Base-by-base conservation (phyloP, 768 basidiomycete genomes). In the Tylopilus vinaceipallidus region DNA sequence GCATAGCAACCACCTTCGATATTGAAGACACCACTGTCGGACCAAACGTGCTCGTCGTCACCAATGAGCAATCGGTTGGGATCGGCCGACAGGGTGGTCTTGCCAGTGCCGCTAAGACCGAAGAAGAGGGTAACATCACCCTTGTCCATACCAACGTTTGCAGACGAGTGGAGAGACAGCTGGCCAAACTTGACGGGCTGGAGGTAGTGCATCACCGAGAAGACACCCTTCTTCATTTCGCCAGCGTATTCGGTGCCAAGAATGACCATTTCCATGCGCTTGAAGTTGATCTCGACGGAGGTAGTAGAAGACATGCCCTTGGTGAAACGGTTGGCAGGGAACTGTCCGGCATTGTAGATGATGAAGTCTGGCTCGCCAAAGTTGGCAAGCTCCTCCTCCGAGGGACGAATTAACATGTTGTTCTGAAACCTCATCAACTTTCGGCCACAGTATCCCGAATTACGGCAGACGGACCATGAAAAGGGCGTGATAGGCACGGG, bases 181-280 rank as follows among this genome's bases (percentile, higher is more conserved):
- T 98, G 94, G 45, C 93, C 93, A 65, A 97, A 98, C 69, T 97
- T 98, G 77, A 98, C 87, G 6, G 97, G 97, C 77, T 95, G 93
- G 53, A 99, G 81, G 71, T 98, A 99, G 74, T 99, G 95, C 95
- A 99, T 99, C 60, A 99, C 94, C 37, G 89, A 92, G 78, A 99
- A 99, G 69, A 99, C 91, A 65, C 97, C 97, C 83, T 99, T 99
- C 78, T 99, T 99, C 97, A 99, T 99, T 77, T 99, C 94, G 43
- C 94, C 94, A 26, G 94, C 94, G 65, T 98, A 98, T 68, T 98
- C 94, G 23, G 93, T 95, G 47, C 91, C 95, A 60, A 99, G 91
- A 65, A 99, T 98, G 63, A 99, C 95, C 97, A 99, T 99, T 73
- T 99, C 97, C 93, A 94, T 97, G 34, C 97, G 91, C 79, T 97